Base-by-base conservation (phyloP, 306 rosid genomes). In the Citrullus colocynthis region DNA sequence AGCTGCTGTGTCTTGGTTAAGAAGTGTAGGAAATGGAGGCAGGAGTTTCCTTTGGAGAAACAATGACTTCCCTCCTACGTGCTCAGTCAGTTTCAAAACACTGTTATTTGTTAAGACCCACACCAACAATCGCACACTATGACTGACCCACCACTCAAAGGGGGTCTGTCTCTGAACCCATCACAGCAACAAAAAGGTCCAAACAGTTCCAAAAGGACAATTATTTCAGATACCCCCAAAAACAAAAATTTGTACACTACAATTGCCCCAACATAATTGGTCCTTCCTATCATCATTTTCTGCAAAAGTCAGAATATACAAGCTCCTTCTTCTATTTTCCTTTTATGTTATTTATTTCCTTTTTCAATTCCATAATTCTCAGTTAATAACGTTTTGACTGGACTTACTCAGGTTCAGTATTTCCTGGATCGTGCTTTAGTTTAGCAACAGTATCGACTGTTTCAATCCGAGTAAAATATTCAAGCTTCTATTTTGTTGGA, bases 221-320 rank as follows among this genome's bases (percentile, higher is more conserved):
- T 74, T 74, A 74, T 74, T 74, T 52, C 78, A 74, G 78, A 74
- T 74, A 54, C 62, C 62, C 63, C 63, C 63, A 52, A 52, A 74
- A 74, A 74, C 78, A 51, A 51, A 54, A 51, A 16, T 52, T 52
- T 74, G 78, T 74, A 74, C 78, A 54, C 78, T 74, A 34, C 78
- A 74, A 74, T 74, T 74, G 63, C 78, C 63, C 63, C 63, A 72
- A 24, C 28, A 15, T 72, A 72, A 72, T 74, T 74, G 60, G 15
- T 74, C 78, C 63, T 48, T 48, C 54, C 63, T 18, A 74, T 32
- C 63, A 74, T 51, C 17, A 74, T 52, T 74, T 74, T 74, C 78
- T 74, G 63, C 63, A 52, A 74, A 74, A 74, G 63, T 74, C 78
- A 74, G 78, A 74, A 52, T 74, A 54, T 73, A 54, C 63, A 52